Evolutionary conservation across 768 basidiomycete genomes (phyloP), one percentile per base, ranked within the genome.

Genomic region (Lentinus tigrinus): DNA sequence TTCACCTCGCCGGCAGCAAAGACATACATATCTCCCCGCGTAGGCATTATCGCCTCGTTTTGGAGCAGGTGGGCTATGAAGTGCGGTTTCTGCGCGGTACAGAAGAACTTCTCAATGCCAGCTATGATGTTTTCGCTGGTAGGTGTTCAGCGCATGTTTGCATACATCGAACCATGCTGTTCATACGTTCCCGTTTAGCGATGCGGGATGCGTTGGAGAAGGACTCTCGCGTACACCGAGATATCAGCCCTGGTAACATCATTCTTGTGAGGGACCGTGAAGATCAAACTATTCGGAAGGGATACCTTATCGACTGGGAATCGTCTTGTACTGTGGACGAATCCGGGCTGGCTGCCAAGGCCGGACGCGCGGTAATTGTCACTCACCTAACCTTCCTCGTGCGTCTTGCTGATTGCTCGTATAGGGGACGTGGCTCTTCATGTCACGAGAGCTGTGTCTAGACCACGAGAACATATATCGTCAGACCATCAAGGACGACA

Each of bases 221-320:
- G 37, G 46, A 47, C 24, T n/a, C 28, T 17, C 27, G 52, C 9
- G 9, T 59, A 7, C 51, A 52, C 21, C 42, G 57, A 11, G 57
- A 52, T 46, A 53, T 59, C 26, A 56, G 55, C 40, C 7, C 23
- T 9, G 39, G 39, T 3, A 56, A 56, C 55, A 56, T 56, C 40
- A 56, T 56, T 24, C 55, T 56, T 17, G 55, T 56, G 37, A 16
- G 47, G 10, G 48, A 50, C 17, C 13, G 26, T 21, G 46, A 44
- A 1, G 16, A 17, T 5, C 26, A 40, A 9, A 43, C 31, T 31
- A 11, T 24, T 31, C 47, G 47, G 0, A 42, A 23, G n/a, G 55
- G 55, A 19, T 56, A 44, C 24, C 57, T 59, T 17, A 49, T 59
- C 28, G 57, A 59, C 37, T 59, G 57, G 57, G 57, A 59, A 24